Conservation (phyloP, 352 stramenopile genomes). For the Pilasporangium apinafurcum region DNA sequence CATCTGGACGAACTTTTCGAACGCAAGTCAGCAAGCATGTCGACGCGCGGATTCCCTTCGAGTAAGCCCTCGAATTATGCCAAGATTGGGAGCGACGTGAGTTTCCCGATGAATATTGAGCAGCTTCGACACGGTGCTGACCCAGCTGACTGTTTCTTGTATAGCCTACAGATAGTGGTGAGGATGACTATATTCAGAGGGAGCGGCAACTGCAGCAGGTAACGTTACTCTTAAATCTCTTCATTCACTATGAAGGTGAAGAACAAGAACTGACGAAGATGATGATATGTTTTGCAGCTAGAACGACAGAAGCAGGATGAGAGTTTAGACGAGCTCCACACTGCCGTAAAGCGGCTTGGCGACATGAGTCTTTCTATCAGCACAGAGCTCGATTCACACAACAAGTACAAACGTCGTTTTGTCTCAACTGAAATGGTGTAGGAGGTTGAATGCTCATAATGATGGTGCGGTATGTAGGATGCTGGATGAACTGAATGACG, state of each 20-base stretch:
- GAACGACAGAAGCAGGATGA: constrained; percentile 84
- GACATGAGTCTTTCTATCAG: constrained; percentile 84
- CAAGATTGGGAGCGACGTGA: constrained; percentile 69
- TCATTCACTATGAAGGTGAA: neutral
- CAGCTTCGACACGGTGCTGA: too few relatives aligned
- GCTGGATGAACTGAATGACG: constrained; percentile 77
- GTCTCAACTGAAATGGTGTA: too few relatives aligned
- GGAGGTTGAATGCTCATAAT: too few relatives aligned
- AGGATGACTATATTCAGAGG: constrained; percentile 48
- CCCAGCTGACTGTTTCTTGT: neutral
- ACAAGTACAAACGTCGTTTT: constrained; percentile 41
- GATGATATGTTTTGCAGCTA: constrained; percentile 8
- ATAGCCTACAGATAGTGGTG: constrained; percentile 22
- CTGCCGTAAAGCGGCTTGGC: constrained; percentile 70
- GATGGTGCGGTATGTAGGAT: constrained; percentile 65
- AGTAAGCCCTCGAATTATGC: constrained; percentile 59
- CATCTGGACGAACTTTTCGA: too few relatives aligned
- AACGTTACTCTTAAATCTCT: neutral
- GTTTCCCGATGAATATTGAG: neutral
- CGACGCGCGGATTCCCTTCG: constrained; percentile 45
- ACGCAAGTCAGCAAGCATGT: too few relatives aligned
- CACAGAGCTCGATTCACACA: constrained; percentile 77
- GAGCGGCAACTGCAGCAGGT: constrained; percentile 53
- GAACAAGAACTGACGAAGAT: too few relatives aligned
- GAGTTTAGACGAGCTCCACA: constrained; percentile 71